Percentiles rank a stretch among this genome's conserved stretches.
Evolutionary conservation across 805 yeast species (phyloP).

Genomic region (Sugiyamaella lignohabitans): DNA sequence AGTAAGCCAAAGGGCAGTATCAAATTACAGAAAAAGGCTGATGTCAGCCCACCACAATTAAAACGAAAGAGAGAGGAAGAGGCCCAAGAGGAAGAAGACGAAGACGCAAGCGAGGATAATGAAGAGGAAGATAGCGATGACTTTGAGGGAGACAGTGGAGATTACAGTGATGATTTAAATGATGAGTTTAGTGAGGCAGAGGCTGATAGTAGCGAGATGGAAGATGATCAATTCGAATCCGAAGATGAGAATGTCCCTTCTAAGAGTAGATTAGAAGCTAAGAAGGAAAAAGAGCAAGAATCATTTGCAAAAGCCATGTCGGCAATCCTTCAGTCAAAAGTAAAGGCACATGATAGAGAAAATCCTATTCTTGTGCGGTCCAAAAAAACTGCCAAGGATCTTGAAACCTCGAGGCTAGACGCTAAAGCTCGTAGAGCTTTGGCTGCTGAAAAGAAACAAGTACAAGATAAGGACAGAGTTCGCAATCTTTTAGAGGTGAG

Average conservation of each 20-base stretch:
- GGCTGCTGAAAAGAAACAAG: slow-evolving; percentile 61
- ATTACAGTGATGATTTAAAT: neutral
- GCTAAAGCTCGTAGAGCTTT: slow-evolving; percentile 71
- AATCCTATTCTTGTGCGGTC: slow-evolving; percentile 88
- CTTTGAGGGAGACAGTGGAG: slow-evolving; percentile 5
- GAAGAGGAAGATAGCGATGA: slow-evolving; percentile 25
- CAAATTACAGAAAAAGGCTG: no score
- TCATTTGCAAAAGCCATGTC: slow-evolving; percentile 76
- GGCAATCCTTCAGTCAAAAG: slow-evolving; percentile 75
- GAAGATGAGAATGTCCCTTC: slow-evolving; percentile 11
- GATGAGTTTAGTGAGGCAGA: neutral
- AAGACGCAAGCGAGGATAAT: slow-evolving; percentile 18
- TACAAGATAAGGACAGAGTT: slow-evolving; percentile 60
- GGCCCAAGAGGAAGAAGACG: slow-evolving; percentile 13
- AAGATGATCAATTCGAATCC: slow-evolving; percentile 3
- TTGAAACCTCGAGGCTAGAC: slow-evolving; percentile 77
- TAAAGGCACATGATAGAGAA: slow-evolving; percentile 81
- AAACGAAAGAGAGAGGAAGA: neutral
- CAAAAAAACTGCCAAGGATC: slow-evolving; percentile 62
- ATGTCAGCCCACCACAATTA: no score
- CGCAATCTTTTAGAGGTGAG: slow-evolving; percentile 54
- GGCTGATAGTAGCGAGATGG: neutral
- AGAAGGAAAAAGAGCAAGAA: slow-evolving; percentile 26
- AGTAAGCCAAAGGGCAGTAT: neutral
- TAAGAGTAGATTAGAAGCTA: slow-evolving; percentile 6